Conservation (phyloP, 495 filamentous ascomycete genomes). For the Thermothielavioides terrestris region DNA sequence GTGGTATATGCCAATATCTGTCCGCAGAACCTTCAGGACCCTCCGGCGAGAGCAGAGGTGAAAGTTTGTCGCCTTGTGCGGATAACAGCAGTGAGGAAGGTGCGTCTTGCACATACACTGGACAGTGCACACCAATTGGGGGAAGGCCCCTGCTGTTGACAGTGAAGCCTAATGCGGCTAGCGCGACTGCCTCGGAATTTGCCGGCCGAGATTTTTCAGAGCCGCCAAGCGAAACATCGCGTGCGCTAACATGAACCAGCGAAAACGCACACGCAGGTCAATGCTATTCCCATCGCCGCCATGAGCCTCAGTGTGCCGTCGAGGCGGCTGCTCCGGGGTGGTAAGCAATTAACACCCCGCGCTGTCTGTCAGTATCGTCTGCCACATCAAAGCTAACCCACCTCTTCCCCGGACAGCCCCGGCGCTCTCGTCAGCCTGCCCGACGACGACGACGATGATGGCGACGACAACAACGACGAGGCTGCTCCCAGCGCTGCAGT, state of each 20-base stretch:
- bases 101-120: background rate
- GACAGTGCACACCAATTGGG: background rate
- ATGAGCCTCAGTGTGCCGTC: slow-evolving; percentile 41
- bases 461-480: slow-evolving; percentile 4
- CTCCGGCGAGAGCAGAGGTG: too few relatives aligned
- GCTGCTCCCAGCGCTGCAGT: slow-evolving; percentile 20
- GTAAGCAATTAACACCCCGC: slow-evolving; percentile 22
- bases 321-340: slow-evolving; percentile 31
- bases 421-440: slow-evolving; percentile 5
- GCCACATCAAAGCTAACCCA: background rate
- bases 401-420: slow-evolving; percentile 4
- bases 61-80: too few relatives aligned
- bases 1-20: too few relatives aligned
- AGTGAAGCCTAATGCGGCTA: slow-evolving; percentile 5
- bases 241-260: background rate
- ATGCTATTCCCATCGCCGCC: slow-evolving; percentile 24
- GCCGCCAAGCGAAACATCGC: background rate
- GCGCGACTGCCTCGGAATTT: slow-evolving; percentile 16
- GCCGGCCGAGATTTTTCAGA: slow-evolving; percentile 21
- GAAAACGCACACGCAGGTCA: slow-evolving; percentile 2
- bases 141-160: background rate
- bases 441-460: slow-evolving; percentile 4
- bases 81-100: background rate
- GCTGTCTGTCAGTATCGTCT: background rate
- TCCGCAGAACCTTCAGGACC: too few relatives aligned